A percentile compares a stretch with the other conserved stretches of the same genome.
Evolutionary conservation across 805 yeast genomes (phyloP).

Genomic region (Tetrapisispora arboricola): DNA sequence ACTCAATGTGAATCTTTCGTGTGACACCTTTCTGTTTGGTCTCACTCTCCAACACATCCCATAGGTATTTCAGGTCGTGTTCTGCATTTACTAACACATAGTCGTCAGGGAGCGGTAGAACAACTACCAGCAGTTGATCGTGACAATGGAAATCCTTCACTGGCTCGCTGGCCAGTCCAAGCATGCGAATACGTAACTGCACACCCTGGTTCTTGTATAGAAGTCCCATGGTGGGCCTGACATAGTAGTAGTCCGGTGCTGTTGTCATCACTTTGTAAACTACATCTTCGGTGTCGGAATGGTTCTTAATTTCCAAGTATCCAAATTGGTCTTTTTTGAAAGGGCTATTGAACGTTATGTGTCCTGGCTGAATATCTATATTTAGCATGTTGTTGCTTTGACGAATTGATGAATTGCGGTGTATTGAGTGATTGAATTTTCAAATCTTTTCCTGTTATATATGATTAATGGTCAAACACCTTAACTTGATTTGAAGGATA

Average conservation of each 20-base stretch:
- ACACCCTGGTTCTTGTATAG: constrained; percentile 63
- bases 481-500: neutral
- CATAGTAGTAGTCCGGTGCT: constrained; percentile 91
- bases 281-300: constrained; percentile 40
- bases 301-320: constrained; percentile 40
- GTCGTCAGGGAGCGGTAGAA: neutral
- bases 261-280: constrained; percentile 97
- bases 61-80: neutral
- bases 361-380: neutral
- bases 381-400: neutral
- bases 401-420: no score
- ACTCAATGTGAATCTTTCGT: neutral
- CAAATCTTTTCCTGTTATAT: no score
- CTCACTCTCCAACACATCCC: neutral
- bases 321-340: constrained; percentile 63
- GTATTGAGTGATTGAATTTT: no score
- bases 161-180: constrained; percentile 72
- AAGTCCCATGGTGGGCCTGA: constrained; percentile 85
- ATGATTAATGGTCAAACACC: no score
- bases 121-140: neutral
- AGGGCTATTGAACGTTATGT: constrained; percentile 41
- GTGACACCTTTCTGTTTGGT: neutral
- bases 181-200: constrained; percentile 71
- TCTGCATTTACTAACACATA: neutral
- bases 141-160: constrained; percentile 34